Base-by-base conservation (phyloP, 768 basidiomycete genomes). In the Multifurca ochricompacta region DNA sequence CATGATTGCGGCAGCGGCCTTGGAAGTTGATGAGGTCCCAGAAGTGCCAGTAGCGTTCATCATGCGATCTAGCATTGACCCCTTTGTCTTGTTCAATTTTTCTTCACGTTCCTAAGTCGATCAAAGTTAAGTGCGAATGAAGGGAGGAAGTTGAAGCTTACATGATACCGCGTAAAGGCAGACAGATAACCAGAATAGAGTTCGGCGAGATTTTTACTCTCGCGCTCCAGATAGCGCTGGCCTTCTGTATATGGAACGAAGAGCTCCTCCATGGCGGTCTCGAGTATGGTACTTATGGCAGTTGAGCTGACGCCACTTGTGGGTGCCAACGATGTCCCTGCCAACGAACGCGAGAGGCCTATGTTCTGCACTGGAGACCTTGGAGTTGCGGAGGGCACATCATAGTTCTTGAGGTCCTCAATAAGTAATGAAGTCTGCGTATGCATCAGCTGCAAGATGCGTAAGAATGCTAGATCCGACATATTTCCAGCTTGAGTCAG, bases 191-290 rank as follows among this genome's bases (percentile, higher is more conserved):
- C 75, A 6, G 83, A 78, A 65, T 93, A 98, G 11, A 97, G 74
- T 37, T 86, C 80, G 1, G 81, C 80, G 42, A 98, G 66, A 63
- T 82, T 91, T 66, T 82, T 87, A 59, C 81, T 87, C 73, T 99
- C 96, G 37, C 83, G 82, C 64, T 98, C 96, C 3, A 98, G 77
- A 66, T 97, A 98, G 52, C 92, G 74, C 54, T 82, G 82, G 3
- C 90, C 92, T 69, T 99, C 95, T 1, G 85, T 87, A 64, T 94
- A 97, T 3, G 91, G 89, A 19, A 93, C 82, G 59, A 98, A 98
- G 18, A 98, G 78, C 65, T 98, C 96, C 59, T 97, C 96, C 81
- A 96, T 85, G 7, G 92, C 89, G 7, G 81, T 83, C 67, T 98
- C 96, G n/a, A 99, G 76, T 89, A 97, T 91, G 1, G 80, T 73